A percentile compares a stretch with the other conserved stretches of the same genome.
phyloP scores from a whole-genome alignment of 116 monocot species.

The Trichopus zeylanicus region DNA sequence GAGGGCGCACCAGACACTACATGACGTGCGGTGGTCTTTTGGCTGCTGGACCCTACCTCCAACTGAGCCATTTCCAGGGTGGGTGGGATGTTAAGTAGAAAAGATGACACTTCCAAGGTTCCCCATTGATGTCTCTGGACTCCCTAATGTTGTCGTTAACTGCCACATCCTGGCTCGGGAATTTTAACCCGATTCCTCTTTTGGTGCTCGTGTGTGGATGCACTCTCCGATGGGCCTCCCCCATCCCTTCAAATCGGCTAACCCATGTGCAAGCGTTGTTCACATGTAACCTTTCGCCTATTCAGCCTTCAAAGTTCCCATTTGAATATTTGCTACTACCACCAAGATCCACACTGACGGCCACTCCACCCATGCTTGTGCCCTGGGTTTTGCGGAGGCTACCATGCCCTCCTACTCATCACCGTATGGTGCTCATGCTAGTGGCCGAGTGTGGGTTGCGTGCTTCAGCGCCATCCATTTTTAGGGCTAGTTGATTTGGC shows the following conservation, averaged over 20 bases:
- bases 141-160: constrained; percentile 13
- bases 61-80: no score
- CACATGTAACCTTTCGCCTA: constrained; percentile 13
- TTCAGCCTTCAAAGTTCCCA: constrained; percentile 3
- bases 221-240: constrained; percentile 7
- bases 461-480: no score
- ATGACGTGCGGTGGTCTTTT: constrained; percentile 24
- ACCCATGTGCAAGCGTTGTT: no score
- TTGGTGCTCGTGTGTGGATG: background rate
- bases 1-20: constrained; percentile 19
- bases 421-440: no score
- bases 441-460: no score
- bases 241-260: constrained; percentile 13
- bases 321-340: no score
- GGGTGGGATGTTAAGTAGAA: constrained; percentile 14
- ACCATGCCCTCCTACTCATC: no score
- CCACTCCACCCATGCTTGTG: background rate
- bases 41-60: constrained; percentile 26
- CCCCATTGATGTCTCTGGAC: constrained; percentile 11
- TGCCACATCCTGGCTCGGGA: constrained; percentile 15
- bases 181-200: constrained; percentile 16
- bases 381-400: no score
- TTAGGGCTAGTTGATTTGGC: no score
- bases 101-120: constrained; percentile 19
- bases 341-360: constrained; percentile 4